Evolutionary conservation across 257 asterid species (phyloP), one percentile per base, ranked within the genome.

Genomic region (Petunia secreta): DNA sequence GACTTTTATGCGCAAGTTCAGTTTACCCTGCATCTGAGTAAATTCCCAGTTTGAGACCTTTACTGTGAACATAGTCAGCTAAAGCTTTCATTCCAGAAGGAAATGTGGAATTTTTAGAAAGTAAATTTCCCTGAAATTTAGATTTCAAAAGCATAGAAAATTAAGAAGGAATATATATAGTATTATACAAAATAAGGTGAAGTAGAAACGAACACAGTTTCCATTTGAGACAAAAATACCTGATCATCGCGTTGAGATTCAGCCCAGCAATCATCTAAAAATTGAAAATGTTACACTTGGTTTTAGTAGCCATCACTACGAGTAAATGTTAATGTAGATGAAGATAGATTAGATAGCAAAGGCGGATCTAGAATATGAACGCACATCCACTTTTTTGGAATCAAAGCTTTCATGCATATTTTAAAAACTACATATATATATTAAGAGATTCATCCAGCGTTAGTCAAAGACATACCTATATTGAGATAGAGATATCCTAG

Each of bases 1-100:
- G 34, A 50, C 34, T 73, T 14, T 73, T 34, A 50, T 36, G 44
- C 11, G 62, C 62, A 73, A 50, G 62, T 34, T 50, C 7, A 11
- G 69, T 50, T 71, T 91, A 95, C 97, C 99, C 99, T 44, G 99
- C 97, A 84, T 93, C 98, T 0, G 97, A 88, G 90, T 95, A 95
- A 73, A 95, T 93, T 82, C 98, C 99, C 63, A 93, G 80, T 90
- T 89, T 93, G 64, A 95, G 99, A 37, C 98, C 97, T 89, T 89
- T 95, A 89, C 91, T 84, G 79, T 95, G 98, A 53, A 95, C 97
- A 79, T 93, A 95, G 77, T 93, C 96, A 1, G 99, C 96, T 79
- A 95, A 81, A 62, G 97, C 98, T 88, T 95, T 93, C 4, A 95
- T 92, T 25, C 99, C 99, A 15, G 97, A 92, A n/a, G 99, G 99